These are phyloP conservation scores for Terfezia claveryi DNA, from an alignment of 495 filamentous ascomycete species.

Conservation along the genomic window DNA sequence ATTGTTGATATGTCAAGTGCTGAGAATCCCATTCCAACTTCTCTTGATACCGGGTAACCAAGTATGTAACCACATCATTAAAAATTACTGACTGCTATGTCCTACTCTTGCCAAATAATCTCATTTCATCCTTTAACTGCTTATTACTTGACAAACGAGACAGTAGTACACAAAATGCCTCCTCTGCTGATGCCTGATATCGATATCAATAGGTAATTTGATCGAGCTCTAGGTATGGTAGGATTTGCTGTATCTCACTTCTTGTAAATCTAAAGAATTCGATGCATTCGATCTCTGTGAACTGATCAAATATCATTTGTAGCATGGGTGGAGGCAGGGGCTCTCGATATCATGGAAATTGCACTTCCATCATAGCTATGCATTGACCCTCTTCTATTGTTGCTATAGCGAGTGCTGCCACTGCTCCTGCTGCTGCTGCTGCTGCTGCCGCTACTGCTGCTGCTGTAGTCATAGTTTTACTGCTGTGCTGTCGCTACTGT, in stretches of 20 bases:
- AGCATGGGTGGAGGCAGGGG: too few species aligned
- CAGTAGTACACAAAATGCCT: background rate
- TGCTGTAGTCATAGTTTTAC: too few species aligned
- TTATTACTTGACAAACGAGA: background rate
- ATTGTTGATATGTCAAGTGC: background rate
- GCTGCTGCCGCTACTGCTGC: too few species aligned
- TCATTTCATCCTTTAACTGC: background rate
- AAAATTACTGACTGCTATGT: background rate
- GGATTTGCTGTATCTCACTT: background rate
- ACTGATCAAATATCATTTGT: too few species aligned
- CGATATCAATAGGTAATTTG: background rate
- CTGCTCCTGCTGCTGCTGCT: too few species aligned
- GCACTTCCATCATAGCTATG: too few species aligned
- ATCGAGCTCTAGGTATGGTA: background rate
- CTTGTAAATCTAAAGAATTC: background rate
- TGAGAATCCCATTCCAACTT: background rate
- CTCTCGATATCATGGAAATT: too few species aligned
- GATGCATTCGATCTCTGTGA: background rate
- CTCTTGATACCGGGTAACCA: background rate
- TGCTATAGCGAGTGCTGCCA: too few species aligned
- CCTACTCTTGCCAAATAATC: background rate
- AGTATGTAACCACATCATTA: background rate
- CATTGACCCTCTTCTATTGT: too few species aligned
- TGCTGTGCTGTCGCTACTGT: too few species aligned
- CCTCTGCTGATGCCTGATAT: background rate